Conservation (phyloP, 2,329 filamentous ascomycete genomes). For the Penicillium sp. region DNA sequence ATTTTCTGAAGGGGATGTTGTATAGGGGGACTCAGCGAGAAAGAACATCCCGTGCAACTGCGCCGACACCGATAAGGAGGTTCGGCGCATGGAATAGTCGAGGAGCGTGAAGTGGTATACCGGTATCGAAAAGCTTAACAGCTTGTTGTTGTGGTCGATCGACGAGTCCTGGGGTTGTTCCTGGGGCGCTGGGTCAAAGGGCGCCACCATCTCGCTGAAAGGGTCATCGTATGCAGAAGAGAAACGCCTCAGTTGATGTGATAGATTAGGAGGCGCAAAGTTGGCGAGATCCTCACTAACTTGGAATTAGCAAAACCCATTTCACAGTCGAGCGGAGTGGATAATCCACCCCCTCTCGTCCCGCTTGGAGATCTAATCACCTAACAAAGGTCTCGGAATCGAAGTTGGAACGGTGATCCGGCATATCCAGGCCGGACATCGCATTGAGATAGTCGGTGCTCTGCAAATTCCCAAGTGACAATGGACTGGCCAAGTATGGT, state of each 20-base stretch:
- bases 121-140: conserved; percentile 70
- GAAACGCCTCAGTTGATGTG: conserved; percentile 48
- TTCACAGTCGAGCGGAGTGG: background rate
- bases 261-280: conserved; percentile 45
- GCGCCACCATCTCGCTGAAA: conserved; percentile 50
- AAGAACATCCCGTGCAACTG: conserved; percentile 70
- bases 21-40: conserved; percentile 62
- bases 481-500: conserved; percentile 57
- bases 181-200: conserved; percentile 41
- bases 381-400: conserved; percentile 60
- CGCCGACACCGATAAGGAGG: conserved; percentile 56
- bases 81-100: conserved; percentile 57
- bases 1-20: conserved; percentile 53
- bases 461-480: conserved; percentile 54
- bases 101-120: conserved; percentile 59
- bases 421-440: conserved; percentile 53
- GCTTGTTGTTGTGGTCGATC: conserved; percentile 65
- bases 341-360: conserved; percentile 9
- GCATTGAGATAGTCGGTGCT: conserved; percentile 47
- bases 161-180: conserved; percentile 55
- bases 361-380: conserved; percentile 26
- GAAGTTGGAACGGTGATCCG: conserved; percentile 59
- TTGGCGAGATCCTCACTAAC: conserved; percentile 51
- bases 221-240: conserved; percentile 48
- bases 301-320: background rate